A percentile compares a stretch with the other conserved stretches of the same genome.
These are phyloP conservation scores for Funneliformis mosseae DNA, from an alignment of 192 early-diverging fungal species.

Conservation along the genomic window DNA sequence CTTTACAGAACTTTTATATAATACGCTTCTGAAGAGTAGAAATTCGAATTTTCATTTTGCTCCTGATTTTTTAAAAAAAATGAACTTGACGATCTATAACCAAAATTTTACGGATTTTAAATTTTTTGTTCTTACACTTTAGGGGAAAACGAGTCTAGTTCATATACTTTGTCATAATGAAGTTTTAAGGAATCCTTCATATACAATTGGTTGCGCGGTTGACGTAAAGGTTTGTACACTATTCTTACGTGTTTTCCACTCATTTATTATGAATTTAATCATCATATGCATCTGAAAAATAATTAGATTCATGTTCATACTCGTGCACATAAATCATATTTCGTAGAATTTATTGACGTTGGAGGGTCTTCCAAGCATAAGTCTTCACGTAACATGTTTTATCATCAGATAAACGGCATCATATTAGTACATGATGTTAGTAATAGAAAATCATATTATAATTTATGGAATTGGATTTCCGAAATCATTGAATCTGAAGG, in stretches of 20 bases:
- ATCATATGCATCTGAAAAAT: background rate
- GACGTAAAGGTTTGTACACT: conserved; percentile 47
- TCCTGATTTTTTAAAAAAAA: too few relatives aligned
- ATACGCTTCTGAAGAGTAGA: background rate
- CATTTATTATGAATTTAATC: conserved; percentile 1
- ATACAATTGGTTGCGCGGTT: conserved; percentile 55
- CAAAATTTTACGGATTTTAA: background rate
- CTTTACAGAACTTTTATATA: background rate
- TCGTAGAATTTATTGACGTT: conserved; percentile 61
- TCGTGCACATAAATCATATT: conserved; percentile 40
- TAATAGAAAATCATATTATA: conserved; percentile 54
- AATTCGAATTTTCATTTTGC: background rate
- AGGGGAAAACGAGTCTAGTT: conserved; percentile 59
- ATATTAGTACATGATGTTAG: conserved; percentile 58
- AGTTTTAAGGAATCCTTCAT: conserved; percentile 36
- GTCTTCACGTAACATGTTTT: conserved; percentile 54
- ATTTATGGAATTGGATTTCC: conserved; percentile 57
- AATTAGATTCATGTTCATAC: conserved; percentile 34
- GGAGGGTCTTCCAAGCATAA: conserved; percentile 49
- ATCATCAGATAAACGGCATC: conserved; percentile 48
- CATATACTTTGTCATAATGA: conserved; percentile 56
- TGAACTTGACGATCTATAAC: too few relatives aligned
- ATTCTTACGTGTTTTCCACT: background rate
- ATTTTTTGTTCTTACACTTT: background rate
- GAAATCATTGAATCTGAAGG: conserved; percentile 27